Conservation (phyloP, 2,329 filamentous ascomycete species). For the Xylaria polymorpha region DNA sequence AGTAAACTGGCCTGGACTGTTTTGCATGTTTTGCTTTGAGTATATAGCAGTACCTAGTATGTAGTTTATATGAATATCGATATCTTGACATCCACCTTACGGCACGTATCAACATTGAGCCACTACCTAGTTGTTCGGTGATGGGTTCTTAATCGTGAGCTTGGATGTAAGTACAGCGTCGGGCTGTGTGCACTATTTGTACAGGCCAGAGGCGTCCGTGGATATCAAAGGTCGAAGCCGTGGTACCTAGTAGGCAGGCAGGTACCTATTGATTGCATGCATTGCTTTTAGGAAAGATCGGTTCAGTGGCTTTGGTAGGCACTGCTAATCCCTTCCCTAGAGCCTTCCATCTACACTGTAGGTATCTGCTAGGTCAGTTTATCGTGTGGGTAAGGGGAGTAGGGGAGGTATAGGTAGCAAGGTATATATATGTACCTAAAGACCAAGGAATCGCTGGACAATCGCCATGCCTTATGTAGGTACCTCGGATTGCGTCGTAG, state of each 20-base stretch:
- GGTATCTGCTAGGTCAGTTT: neutral
- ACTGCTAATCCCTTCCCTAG: neutral
- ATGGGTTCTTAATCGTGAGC: neutral
- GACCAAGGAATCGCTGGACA: too few species aligned
- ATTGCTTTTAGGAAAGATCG: neutral
- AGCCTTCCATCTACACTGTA: neutral
- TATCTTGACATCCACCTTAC: neutral
- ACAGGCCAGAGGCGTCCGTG: neutral
- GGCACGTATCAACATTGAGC: neutral
- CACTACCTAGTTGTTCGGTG: neutral
- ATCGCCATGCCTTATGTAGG: too few species aligned
- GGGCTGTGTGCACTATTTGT: neutral
- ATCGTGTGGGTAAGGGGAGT: constrained; percentile 3
- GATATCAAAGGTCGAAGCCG: neutral
- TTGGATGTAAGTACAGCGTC: neutral
- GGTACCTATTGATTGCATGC: neutral
- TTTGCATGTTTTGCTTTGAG: neutral
- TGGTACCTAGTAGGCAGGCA: neutral
- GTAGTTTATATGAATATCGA: neutral
- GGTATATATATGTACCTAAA: too few species aligned
- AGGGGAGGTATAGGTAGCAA: neutral
- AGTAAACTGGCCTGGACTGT: neutral
- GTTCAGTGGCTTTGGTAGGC: neutral
- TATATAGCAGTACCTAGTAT: neutral
- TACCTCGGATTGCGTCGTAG: neutral